A percentile compares a stretch with the other conserved stretches of the same genome.
phyloP scores from a whole-genome alignment of 1,284 basidiomycete species.

The Stereum hirsutum region DNA sequence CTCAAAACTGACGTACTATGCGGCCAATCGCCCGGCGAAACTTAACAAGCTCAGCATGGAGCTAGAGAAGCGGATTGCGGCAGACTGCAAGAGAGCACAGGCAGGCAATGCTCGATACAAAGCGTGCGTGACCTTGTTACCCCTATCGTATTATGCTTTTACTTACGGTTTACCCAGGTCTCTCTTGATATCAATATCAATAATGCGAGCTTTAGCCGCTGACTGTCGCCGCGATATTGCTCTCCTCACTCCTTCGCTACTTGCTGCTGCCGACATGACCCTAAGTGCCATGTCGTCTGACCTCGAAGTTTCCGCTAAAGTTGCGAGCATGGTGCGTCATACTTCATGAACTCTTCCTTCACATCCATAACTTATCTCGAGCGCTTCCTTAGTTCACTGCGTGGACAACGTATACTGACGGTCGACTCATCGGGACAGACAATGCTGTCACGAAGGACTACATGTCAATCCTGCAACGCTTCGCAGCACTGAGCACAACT shows the following conservation, averaged over 20 bases:
- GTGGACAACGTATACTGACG: slow-evolving; percentile 90
- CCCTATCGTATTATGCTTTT: slow-evolving; percentile 4
- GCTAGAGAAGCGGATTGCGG: slow-evolving; percentile 69
- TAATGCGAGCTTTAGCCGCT: slow-evolving; percentile 78
- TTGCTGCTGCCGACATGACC: slow-evolving; percentile 64
- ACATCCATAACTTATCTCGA: not conserved
- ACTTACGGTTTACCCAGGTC: slow-evolving; percentile 36
- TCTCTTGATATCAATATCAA: slow-evolving; percentile 81
- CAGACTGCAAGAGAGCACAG: slow-evolving; percentile 62
- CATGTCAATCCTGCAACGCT: slow-evolving; percentile 56
- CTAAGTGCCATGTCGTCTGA: slow-evolving; percentile 62
- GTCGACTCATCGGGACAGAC: slow-evolving; percentile 74
- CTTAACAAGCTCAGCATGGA: slow-evolving; percentile 80
- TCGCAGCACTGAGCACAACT: slow-evolving; percentile 52
- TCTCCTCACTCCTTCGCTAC: slow-evolving; percentile 72
- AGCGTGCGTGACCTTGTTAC: slow-evolving; percentile 48
- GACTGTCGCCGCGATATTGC: slow-evolving; percentile 87
- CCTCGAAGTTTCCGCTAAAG: slow-evolving; percentile 77
- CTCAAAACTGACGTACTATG: slow-evolving; percentile 89
- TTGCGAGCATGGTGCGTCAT: slow-evolving; percentile 77
- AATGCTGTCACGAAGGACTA: slow-evolving; percentile 65
- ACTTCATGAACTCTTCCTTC: slow-evolving; percentile 12
- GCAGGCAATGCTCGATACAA: slow-evolving; percentile 69
- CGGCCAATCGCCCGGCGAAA: slow-evolving; percentile 84
- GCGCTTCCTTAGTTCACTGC: slow-evolving; percentile 69